These are phyloP conservation scores for Ascochyta koolunga DNA, from an alignment of 2,329 filamentous ascomycete genomes.

Conservation along the genomic window DNA sequence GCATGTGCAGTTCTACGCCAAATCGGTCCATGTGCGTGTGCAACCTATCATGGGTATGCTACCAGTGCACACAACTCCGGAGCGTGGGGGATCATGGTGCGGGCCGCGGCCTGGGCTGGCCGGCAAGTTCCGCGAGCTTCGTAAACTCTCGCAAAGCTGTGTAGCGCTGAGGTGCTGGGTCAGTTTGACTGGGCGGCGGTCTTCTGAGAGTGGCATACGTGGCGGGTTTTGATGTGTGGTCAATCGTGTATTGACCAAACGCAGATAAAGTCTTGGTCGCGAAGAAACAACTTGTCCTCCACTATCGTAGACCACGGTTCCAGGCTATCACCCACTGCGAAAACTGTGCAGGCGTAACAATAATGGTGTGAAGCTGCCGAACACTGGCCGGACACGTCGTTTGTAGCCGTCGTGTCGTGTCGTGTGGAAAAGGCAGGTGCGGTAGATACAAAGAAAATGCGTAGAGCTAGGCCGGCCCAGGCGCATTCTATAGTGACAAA, in stretches of 20 bases:
- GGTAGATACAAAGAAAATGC: neutral
- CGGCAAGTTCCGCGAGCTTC: neutral
- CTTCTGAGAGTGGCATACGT: neutral
- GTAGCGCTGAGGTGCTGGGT: neutral
- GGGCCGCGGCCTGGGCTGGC: neutral
- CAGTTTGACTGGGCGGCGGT: slow-evolving; percentile 1
- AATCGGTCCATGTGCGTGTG: neutral
- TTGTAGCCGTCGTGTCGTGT: neutral
- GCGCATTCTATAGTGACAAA: neutral
- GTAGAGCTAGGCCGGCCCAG: slow-evolving; percentile 10
- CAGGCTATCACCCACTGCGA: neutral
- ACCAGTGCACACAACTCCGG: neutral
- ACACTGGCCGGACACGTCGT: neutral
- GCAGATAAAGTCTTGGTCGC: neutral
- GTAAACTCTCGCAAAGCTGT: neutral
- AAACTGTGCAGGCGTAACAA: neutral
- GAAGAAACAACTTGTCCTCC: no score
- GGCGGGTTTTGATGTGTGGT: neutral
- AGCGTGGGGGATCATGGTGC: neutral
- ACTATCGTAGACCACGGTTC: neutral
- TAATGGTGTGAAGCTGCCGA: neutral
- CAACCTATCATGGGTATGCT: slow-evolving; percentile 1
- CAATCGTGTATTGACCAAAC: neutral
- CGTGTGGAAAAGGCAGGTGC: neutral
- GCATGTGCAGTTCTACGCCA: neutral